Conservation (phyloP, 768 basidiomycete genomes). For the Leccinellum rugosiceps region DNA sequence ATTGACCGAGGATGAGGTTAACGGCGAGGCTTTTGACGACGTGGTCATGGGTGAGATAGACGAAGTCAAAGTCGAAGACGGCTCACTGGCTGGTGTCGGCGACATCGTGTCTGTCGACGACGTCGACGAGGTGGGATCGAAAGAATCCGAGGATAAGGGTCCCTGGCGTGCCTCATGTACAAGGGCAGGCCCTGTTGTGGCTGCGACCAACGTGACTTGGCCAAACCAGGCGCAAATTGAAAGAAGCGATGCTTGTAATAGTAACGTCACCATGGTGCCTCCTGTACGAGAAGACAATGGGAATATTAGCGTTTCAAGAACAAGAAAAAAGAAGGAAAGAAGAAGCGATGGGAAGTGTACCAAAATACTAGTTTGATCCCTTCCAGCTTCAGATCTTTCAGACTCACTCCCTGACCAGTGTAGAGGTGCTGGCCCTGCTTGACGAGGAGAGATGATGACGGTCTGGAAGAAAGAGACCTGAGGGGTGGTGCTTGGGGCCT, state of each 20-base stretch:
- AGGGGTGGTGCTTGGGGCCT: neutral
- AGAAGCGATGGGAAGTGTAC: neutral
- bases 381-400: neutral
- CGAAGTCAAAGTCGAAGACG: conserved; percentile 1
- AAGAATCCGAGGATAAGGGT: conserved; percentile 1
- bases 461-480: neutral
- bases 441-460: neutral
- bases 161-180: conserved; percentile 24
- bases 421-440: neutral
- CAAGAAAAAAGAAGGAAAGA: too few relatives aligned
- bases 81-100: conserved; percentile 15
- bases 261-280: conserved; percentile 12
- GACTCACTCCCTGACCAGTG: neutral
- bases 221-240: conserved; percentile 5
- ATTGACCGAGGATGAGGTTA: conserved; percentile 5
- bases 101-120: conserved; percentile 13
- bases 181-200: conserved; percentile 10
- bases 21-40: neutral
- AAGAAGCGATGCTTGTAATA: neutral
- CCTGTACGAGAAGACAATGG: neutral
- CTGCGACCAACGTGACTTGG: conserved; percentile 11
- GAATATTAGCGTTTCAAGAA: neutral
- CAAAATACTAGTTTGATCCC: neutral
- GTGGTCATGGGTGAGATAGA: conserved; percentile 1
- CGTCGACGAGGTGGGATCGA: conserved; percentile 8